A percentile compares a stretch with the other conserved stretches of the same genome.
Conservation (phyloP, 2,329 filamentous ascomycete species). For the Huntiella savannae region DNA sequence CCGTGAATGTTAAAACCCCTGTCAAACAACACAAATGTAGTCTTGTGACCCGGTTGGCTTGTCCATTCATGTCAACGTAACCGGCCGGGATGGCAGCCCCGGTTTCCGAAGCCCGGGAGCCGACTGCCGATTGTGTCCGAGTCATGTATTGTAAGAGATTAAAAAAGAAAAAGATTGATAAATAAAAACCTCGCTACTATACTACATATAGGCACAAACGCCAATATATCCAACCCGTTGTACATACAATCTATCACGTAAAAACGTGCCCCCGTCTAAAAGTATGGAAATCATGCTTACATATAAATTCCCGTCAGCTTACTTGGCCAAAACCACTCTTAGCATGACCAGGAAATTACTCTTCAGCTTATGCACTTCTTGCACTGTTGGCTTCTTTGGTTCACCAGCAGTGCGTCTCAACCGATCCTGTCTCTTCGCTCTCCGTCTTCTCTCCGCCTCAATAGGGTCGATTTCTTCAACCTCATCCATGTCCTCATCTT, state of each 20-base stretch:
- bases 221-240: no score
- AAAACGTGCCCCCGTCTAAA: no score
- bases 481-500: conserved; percentile 50
- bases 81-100: no score
- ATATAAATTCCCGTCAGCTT: conserved; percentile 13
- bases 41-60: no score
- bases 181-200: neutral
- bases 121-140: no score
- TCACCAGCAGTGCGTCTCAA: conserved; percentile 67
- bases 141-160: neutral
- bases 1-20: no score
- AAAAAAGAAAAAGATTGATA: neutral
- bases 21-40: no score
- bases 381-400: conserved; percentile 60
- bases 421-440: conserved; percentile 60
- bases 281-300: no score
- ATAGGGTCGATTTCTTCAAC: conserved; percentile 77
- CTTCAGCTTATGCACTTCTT: conserved; percentile 60
- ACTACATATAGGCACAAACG: neutral
- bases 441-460: conserved; percentile 60
- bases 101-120: no score
- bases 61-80: no score
- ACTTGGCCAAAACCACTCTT: conserved; percentile 61
- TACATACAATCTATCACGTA: no score
- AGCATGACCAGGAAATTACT: conserved; percentile 70